Evolutionary conservation across 148 eudicot genomes (phyloP).

Genomic region (Pouteria glomerata): DNA sequence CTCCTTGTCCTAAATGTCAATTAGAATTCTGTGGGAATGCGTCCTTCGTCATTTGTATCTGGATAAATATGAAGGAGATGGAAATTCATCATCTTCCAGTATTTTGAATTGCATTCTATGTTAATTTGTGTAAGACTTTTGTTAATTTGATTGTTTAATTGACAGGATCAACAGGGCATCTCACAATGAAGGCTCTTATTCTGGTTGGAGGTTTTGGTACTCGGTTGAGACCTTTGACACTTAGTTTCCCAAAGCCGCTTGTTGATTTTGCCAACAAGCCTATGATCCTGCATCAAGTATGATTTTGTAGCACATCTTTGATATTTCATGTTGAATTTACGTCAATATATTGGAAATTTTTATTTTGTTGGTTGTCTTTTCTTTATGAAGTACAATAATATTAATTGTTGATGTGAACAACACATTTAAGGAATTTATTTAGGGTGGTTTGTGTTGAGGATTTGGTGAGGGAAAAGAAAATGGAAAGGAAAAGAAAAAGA

Average conservation of each 20-base stretch:
- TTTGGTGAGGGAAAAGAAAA: too few relatives aligned
- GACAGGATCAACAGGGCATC: conserved; percentile 15
- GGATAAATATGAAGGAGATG: not conserved
- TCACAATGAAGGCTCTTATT: conserved; percentile 90
- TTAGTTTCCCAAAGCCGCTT: conserved; percentile 88
- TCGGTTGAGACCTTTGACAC: conserved; percentile 89
- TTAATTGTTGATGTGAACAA: not conserved
- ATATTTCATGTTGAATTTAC: not conserved
- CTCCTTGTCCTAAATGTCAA: conserved; percentile 9
- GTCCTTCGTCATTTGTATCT: conserved; percentile 3
- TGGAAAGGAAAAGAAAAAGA: too few relatives aligned
- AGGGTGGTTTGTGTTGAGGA: too few relatives aligned
- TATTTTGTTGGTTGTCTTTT: not conserved
- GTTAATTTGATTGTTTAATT: conserved; percentile 20
- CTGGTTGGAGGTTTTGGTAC: conserved; percentile 99
- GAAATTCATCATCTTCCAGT: not conserved
- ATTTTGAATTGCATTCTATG: not conserved
- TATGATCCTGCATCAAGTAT: conserved; percentile 96
- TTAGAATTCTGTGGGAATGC: conserved; percentile 11
- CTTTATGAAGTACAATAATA: not conserved
- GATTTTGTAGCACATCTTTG: not conserved
- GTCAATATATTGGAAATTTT: too few relatives aligned
- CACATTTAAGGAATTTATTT: not conserved
- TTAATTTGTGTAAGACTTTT: not conserved
- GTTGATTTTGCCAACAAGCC: conserved; percentile 98